Evolutionary conservation across 352 stramenopile species (phyloP).

Genomic region (Phytophthora brassicae): DNA sequence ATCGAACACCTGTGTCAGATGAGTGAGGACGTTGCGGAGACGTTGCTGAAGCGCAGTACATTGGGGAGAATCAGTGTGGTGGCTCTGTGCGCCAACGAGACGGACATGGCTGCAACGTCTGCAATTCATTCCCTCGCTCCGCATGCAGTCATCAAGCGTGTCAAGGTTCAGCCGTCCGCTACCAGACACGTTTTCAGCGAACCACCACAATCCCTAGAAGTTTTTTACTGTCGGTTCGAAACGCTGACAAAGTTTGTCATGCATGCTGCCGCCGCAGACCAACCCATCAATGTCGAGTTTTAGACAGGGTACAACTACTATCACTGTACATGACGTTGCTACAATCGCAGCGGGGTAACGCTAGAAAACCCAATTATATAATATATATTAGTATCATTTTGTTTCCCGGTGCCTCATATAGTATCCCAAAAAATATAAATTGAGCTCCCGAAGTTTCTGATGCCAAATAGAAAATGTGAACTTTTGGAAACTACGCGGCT

Average conservation of each 20-base stretch:
- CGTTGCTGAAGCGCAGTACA: neutral
- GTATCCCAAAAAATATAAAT: too few species aligned
- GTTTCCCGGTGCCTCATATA: too few species aligned
- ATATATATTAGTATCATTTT: too few species aligned
- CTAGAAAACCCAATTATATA: too few species aligned
- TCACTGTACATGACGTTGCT: too few species aligned
- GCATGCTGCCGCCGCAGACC: conserved; percentile 29
- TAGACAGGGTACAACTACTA: neutral
- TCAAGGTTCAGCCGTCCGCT: conserved; percentile 19
- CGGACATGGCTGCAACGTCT: conserved; percentile 31
- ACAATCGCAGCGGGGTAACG: too few species aligned
- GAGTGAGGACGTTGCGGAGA: neutral
- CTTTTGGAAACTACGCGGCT: neutral
- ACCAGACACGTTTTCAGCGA: neutral
- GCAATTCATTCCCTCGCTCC: conserved; percentile 35
- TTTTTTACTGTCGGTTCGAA: conserved; percentile 23
- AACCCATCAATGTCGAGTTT: conserved; percentile 13
- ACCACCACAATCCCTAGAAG: neutral
- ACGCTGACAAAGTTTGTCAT: conserved; percentile 29
- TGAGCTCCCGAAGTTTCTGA: too few species aligned
- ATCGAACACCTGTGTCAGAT: conserved; percentile 31
- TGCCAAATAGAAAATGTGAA: neutral
- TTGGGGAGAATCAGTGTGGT: conserved; percentile 28
- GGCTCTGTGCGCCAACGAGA: conserved; percentile 33
- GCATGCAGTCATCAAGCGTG: conserved; percentile 43